Percentiles rank a stretch among this genome's conserved stretches.
These are phyloP conservation scores for Fusarium verrucosum DNA, from an alignment of 2,329 filamentous ascomycete genomes.

Conservation along the genomic window DNA sequence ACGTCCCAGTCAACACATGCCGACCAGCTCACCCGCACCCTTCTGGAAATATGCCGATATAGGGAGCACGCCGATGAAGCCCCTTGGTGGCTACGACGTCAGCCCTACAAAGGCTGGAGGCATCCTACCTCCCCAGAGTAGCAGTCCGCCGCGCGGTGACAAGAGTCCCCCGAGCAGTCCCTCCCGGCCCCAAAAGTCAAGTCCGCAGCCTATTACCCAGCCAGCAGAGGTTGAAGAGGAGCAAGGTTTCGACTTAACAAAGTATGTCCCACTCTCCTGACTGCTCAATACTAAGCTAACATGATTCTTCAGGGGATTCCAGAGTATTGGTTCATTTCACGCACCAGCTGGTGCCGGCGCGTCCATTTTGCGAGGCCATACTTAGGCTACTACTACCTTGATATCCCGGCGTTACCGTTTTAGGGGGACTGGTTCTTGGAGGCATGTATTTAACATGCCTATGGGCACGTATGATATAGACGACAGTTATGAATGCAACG, in stretches of 20 bases:
- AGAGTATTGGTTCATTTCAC: constrained; percentile 71
- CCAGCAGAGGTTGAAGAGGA: constrained; percentile 57
- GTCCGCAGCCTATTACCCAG: constrained; percentile 43
- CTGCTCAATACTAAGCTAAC: constrained; percentile 18
- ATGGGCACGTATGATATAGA: constrained; percentile 5
- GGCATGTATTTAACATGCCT: constrained; percentile 8
- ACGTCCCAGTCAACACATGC: constrained; percentile 84
- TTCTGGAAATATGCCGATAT: constrained; percentile 90
- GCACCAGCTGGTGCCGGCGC: constrained; percentile 61
- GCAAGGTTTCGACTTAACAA: constrained; percentile 66
- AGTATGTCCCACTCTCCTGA: constrained; percentile 52
- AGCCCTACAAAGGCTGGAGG: constrained; percentile 65
- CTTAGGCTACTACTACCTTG: constrained; percentile 21
- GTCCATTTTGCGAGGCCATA: constrained; percentile 53
- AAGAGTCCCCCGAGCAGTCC: constrained; percentile 66
- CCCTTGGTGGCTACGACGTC: constrained; percentile 59
- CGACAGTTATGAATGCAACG: constrained; percentile 32
- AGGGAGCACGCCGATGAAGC: constrained; percentile 73
- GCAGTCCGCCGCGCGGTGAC: constrained; percentile 62
- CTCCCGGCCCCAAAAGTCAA: constrained; percentile 53
- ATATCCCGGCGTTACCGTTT: constrained; percentile 13
- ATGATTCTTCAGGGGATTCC: constrained; percentile 63
- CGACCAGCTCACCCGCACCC: constrained; percentile 83
- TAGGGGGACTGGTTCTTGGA: constrained; percentile 7
- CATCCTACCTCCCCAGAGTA: constrained; percentile 60